A percentile compares a stretch with the other conserved stretches of the same genome.
Conservation (phyloP, 257 asterid genomes). For the Rhazya stricta region DNA sequence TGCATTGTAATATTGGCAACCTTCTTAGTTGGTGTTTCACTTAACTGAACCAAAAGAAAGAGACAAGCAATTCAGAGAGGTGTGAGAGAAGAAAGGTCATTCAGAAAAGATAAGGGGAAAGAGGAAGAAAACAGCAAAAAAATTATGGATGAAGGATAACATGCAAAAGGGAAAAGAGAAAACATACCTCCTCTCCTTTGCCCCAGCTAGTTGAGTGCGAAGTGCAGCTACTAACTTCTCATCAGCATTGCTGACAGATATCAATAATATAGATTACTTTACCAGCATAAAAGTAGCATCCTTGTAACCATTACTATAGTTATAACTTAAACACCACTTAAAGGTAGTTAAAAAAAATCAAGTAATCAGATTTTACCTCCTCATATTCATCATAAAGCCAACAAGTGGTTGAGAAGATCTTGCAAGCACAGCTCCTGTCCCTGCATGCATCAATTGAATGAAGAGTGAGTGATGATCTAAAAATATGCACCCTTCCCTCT, state of each 20-base stretch:
- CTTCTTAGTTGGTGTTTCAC: background rate
- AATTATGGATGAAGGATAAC: background rate
- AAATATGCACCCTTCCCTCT: background rate
- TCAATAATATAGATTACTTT: background rate
- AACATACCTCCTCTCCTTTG: constrained; percentile 60
- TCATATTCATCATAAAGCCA: constrained; percentile 97
- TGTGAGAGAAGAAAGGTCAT: background rate
- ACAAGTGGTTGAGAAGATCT: constrained; percentile 96
- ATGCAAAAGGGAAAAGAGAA: constrained; percentile 14
- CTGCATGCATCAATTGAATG: constrained; percentile 39
- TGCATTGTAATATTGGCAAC: background rate
- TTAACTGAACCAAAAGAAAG: background rate
- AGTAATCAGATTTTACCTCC: constrained; percentile 51
- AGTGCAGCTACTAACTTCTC: constrained; percentile 91
- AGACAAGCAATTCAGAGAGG: background rate
- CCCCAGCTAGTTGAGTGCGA: constrained; percentile 71
- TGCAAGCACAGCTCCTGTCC: constrained; percentile 93
- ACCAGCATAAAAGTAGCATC: background rate
- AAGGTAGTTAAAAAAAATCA: constrained; percentile 16
- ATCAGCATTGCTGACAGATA: constrained; percentile 73
- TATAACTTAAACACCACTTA: constrained; percentile 6
- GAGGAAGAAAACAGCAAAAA: background rate
- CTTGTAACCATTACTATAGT: background rate
- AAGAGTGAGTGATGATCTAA: constrained; percentile 11
- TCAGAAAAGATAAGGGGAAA: background rate